Evolutionary conservation across 2,329 filamentous ascomycete genomes (phyloP).

Genomic region (Pyrenochaeta sp.): DNA sequence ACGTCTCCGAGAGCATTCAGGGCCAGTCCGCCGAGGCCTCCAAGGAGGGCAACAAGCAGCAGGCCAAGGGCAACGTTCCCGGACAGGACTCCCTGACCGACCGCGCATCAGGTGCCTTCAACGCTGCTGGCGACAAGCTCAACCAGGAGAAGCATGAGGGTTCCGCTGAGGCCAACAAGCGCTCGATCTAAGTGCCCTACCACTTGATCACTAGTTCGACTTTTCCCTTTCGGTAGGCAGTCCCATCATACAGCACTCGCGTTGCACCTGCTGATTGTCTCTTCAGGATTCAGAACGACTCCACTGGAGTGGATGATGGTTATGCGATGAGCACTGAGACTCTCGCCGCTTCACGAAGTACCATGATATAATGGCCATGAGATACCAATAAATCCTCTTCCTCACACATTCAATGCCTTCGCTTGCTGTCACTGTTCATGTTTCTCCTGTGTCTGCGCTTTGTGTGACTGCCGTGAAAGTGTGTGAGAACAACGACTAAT

Average conservation of each 20-base stretch:
- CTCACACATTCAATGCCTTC: constrained; percentile 4
- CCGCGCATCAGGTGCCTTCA: constrained; percentile 63
- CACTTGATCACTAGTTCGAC: constrained; percentile 21
- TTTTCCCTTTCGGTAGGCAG: constrained; percentile 26
- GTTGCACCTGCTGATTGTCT: not conserved
- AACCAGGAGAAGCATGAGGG: constrained; percentile 62
- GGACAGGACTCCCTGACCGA: constrained; percentile 49
- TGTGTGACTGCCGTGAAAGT: too few species aligned
- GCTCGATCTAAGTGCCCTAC: constrained; percentile 35
- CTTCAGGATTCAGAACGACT: constrained; percentile 22
- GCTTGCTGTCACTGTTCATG: not conserved
- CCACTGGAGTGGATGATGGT: constrained; percentile 12
- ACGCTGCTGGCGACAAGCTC: constrained; percentile 62
- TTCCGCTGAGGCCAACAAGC: constrained; percentile 60
- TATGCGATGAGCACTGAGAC: constrained; percentile 29
- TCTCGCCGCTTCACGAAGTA: constrained; percentile 26
- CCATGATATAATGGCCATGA: constrained; percentile 33
- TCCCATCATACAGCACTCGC: not conserved
- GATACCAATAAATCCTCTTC: constrained; percentile 40
- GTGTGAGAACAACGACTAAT: too few species aligned
- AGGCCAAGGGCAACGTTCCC: constrained; percentile 66
- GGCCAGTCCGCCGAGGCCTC: constrained; percentile 63
- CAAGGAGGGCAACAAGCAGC: constrained; percentile 74
- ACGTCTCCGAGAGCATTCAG: constrained; percentile 72
- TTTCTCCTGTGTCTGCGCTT: too few species aligned